A percentile compares a stretch with the other conserved stretches of the same genome.
These are phyloP conservation scores for Diddensiella santjacobensis DNA, from an alignment of 805 yeast species.

Conservation along the genomic window DNA sequence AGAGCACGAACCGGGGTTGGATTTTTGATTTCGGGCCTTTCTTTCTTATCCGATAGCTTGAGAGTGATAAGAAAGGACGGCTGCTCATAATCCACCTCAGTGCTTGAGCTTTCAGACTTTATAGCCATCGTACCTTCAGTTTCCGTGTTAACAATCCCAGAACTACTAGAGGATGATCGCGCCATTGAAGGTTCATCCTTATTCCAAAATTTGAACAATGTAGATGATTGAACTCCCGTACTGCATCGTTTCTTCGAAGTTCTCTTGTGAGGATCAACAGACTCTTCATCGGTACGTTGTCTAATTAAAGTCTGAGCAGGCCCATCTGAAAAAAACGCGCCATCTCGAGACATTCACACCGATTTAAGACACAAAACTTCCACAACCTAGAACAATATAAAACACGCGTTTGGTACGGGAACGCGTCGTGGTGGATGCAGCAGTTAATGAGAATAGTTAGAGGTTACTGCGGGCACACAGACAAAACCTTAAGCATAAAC, in stretches of 20 bases:
- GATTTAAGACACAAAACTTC: no score
- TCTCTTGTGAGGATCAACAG: neutral
- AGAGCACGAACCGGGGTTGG: conserved; percentile 1
- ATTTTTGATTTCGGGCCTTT: neutral
- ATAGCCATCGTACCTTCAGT: no score
- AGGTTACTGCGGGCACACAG: no score
- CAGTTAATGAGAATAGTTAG: no score
- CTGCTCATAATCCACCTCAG: neutral
- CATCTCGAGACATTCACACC: neutral
- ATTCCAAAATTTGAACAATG: neutral
- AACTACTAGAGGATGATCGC: no score
- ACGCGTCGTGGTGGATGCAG: no score
- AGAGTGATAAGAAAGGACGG: conserved; percentile 2
- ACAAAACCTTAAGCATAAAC: no score
- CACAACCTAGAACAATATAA: no score
- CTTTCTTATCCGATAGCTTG: neutral
- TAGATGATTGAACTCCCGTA: neutral
- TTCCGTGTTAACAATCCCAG: no score
- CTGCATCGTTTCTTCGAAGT: neutral
- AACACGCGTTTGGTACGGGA: no score
- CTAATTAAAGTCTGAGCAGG: neutral
- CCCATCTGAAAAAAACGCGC: neutral
- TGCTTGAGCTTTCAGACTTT: neutral
- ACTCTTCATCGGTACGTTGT: neutral
- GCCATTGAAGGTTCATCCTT: neutral